phyloP scores from a whole-genome alignment of 495 filamentous ascomycete species.

The Penicillium herquei region DNA sequence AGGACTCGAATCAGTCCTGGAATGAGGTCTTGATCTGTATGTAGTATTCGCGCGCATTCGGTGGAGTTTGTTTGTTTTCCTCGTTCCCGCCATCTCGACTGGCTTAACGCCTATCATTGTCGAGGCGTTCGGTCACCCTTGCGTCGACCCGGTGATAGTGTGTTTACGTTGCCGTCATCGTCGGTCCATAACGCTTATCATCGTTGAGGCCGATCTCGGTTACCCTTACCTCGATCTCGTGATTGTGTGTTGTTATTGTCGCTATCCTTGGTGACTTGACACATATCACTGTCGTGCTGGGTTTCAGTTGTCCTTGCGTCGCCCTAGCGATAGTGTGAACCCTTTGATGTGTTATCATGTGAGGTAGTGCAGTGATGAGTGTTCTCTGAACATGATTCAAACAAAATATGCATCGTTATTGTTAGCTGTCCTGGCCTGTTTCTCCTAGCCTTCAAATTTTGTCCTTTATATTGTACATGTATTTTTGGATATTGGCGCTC shows the following conservation, averaged over 20 bases:
- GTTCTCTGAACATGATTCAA: slow-evolving; percentile 9
- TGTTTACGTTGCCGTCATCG: too few relatives aligned
- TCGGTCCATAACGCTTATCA: too few relatives aligned
- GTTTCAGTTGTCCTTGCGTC: not conserved
- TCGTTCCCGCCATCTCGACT: not conserved
- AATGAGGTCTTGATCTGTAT: slow-evolving; percentile 3
- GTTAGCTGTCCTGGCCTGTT: not conserved
- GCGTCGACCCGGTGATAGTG: not conserved
- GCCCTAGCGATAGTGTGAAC: not conserved
- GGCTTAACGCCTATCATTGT: not conserved
- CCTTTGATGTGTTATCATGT: too few relatives aligned
- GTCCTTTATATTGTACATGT: not conserved
- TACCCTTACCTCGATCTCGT: too few relatives aligned
- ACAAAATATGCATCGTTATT: slow-evolving; percentile 20
- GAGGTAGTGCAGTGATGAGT: too few relatives aligned
- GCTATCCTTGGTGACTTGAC: not conserved
- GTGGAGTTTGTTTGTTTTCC: not conserved
- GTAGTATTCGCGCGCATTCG: slow-evolving; percentile 2
- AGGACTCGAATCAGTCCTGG: not conserved
- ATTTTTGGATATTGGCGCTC: not conserved
- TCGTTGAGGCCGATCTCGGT: too few relatives aligned
- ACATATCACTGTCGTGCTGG: not conserved
- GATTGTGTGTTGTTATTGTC: not conserved
- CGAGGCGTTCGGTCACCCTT: not conserved
- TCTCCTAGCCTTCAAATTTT: not conserved